Percentiles rank a stretch among this genome's conserved stretches.
These are phyloP conservation scores for Nannochloropsis gaditana DNA, from an alignment of 108 stramenopile species.

Conservation along the genomic window DNA sequence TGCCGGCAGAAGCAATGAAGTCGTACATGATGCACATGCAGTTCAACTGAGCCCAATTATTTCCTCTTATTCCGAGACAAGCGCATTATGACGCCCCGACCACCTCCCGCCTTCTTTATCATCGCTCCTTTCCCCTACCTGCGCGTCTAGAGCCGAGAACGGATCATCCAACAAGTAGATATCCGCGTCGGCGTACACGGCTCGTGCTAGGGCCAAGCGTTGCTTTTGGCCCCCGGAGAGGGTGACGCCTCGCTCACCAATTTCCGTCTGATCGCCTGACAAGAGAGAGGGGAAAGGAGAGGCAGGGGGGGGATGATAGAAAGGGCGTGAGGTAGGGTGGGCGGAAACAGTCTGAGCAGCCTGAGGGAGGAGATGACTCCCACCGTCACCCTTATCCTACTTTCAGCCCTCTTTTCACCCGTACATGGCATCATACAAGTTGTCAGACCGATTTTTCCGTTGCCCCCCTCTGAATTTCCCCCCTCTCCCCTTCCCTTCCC, in stretches of 20 bases:
- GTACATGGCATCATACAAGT: no score
- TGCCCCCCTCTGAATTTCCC: no score
- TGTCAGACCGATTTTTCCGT: no score
- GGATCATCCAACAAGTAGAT: conserved; percentile 61
- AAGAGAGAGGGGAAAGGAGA: conserved; percentile 10
- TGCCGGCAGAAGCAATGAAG: no score
- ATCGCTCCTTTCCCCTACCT: conserved; percentile 30
- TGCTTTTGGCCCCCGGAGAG: conserved; percentile 65
- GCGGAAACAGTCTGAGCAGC: not conserved
- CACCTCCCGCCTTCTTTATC: no score
- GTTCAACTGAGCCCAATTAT: no score
- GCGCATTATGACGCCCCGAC: no score
- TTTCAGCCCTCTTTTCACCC: not conserved
- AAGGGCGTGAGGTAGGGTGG: not conserved
- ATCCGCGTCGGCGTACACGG: conserved; percentile 51
- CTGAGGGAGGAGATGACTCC: not conserved
- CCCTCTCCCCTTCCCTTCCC: no score
- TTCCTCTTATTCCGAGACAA: no score
- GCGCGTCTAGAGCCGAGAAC: conserved; percentile 58
- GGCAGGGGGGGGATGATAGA: not conserved
- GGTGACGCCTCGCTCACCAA: conserved; percentile 60
- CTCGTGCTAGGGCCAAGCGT: conserved; percentile 55
- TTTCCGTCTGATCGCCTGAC: conserved; percentile 51
- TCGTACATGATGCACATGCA: no score
- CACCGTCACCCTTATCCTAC: not conserved